Evolutionary conservation across 139 green algal species (phyloP).

Genomic region (Zygnema circumcarinatum): DNA sequence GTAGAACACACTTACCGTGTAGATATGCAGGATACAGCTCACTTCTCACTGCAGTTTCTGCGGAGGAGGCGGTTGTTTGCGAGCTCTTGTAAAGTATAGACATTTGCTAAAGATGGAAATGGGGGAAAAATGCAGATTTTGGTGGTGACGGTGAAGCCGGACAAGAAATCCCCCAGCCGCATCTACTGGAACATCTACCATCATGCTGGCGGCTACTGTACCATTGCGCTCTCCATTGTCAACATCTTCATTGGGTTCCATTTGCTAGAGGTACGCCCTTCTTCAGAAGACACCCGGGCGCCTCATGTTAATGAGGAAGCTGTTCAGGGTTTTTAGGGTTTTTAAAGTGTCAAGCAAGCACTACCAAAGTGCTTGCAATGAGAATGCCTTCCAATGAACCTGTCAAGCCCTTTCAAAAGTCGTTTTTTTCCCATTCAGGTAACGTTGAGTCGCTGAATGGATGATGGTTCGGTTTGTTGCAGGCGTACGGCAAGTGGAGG

Average conservation of each 20-base stretch:
- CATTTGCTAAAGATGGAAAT: no score
- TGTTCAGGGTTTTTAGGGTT: no score
- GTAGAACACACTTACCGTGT: no score
- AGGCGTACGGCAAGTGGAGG: slow-evolving; percentile 13
- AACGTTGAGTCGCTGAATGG: no score
- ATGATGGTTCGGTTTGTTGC: background rate
- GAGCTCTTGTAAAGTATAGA: no score
- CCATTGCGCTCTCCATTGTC: slow-evolving; percentile 10
- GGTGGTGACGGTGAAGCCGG: slow-evolving; percentile 1
- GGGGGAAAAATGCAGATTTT: slow-evolving; percentile 27
- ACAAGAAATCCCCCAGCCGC: background rate
- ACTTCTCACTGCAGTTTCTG: no score
- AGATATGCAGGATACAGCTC: no score
- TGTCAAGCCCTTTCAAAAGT: background rate
- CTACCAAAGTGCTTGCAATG: background rate
- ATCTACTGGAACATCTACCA: slow-evolving; percentile 36
- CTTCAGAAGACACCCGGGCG: background rate
- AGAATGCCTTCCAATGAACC: background rate
- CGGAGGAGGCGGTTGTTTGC: no score
- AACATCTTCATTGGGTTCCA: slow-evolving; percentile 33
- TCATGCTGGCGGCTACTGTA: background rate
- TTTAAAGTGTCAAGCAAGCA: no score
- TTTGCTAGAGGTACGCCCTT: background rate
- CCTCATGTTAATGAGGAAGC: slow-evolving; percentile 3
- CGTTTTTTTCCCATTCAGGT: no score